phyloP scores from a whole-genome alignment of 345 rosid species.

The Eucalyptus tenuipes region DNA sequence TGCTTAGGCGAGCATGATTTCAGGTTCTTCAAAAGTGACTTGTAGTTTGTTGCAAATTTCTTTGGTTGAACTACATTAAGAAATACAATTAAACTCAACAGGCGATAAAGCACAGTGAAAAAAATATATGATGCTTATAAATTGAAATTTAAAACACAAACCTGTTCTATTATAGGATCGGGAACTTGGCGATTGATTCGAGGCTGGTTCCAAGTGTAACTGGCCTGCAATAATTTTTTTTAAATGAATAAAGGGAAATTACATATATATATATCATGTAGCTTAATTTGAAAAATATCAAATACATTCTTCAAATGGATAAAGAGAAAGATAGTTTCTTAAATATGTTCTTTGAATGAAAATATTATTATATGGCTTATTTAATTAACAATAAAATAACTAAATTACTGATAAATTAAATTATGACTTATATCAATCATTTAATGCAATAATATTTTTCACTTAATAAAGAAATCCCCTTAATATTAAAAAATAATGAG shows the following conservation, averaged over 20 bases:
- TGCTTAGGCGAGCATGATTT: neutral
- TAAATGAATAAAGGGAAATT: neutral
- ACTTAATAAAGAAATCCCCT: neutral
- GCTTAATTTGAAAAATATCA: neutral
- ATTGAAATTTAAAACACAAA: neutral
- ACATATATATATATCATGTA: neutral
- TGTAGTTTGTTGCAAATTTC: neutral
- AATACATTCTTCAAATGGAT: neutral
- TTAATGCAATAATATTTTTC: too few relatives aligned
- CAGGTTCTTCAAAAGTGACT: neutral
- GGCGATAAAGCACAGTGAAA: neutral
- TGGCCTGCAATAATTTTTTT: rapidly evolving
- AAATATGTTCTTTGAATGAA: neutral
- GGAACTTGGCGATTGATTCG: neutral
- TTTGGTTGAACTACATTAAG: neutral
- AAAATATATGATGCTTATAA: too few relatives aligned
- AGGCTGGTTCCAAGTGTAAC: neutral
- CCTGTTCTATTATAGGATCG: neutral
- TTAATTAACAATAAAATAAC: too few relatives aligned
- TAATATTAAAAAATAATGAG: neutral
- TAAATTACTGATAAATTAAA: neutral
- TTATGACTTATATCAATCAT: neutral
- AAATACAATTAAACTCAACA: neutral
- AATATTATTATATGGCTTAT: neutral
- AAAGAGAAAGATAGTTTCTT: neutral